Conservation (phyloP, 2,329 filamentous ascomycete species). For the Pestalotiopsis sp. region DNA sequence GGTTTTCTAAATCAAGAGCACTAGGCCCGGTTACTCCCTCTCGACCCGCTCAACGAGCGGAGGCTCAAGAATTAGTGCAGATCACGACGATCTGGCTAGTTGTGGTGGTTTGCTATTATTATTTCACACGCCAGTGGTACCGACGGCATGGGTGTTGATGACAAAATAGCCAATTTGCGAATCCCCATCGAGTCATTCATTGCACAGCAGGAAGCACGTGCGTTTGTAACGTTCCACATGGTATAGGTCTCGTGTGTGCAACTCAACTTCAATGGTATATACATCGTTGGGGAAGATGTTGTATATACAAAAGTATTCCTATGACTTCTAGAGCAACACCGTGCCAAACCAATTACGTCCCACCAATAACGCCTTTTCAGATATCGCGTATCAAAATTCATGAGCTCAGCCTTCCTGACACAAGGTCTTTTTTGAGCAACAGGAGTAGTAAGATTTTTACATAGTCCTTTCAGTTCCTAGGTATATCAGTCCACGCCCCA, state of each 20-base stretch:
- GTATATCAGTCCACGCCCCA: slow-evolving; percentile 14
- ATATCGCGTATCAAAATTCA: not conserved
- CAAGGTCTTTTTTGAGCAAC: not conserved
- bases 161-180: not conserved
- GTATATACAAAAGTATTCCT: not conserved
- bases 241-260: not conserved
- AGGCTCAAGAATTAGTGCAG: not conserved
- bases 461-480: slow-evolving; percentile 19
- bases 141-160: not conserved
- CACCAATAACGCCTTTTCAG: not conserved
- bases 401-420: not conserved
- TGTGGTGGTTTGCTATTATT: not conserved
- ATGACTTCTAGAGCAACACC: not conserved
- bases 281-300: not conserved
- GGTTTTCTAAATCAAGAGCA: not conserved
- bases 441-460: slow-evolving; percentile 6
- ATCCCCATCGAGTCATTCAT: not conserved
- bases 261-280: not conserved
- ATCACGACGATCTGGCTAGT: not conserved
- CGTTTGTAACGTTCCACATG: not conserved
- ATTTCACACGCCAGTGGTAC: not conserved
- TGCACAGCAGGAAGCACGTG: not conserved
- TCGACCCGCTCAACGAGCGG: not conserved
- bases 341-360: not conserved
- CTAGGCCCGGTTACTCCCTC: not conserved